Evolutionary conservation across 768 basidiomycete genomes (phyloP).

Genomic region (Calocybe cyanea): DNA sequence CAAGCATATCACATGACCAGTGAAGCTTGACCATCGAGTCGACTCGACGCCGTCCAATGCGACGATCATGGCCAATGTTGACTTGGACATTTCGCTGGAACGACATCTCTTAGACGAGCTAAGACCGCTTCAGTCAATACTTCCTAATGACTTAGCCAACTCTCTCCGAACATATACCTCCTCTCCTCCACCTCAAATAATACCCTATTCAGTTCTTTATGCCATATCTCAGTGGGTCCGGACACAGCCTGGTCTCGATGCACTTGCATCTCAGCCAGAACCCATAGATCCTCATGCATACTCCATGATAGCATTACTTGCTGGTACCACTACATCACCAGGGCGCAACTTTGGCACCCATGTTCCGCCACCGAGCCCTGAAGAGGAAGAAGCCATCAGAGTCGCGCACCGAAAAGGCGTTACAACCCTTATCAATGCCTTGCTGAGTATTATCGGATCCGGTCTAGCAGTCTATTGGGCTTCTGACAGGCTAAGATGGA

Average conservation of each 20-base stretch:
- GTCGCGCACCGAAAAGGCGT: conserved; percentile 62
- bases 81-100: conserved; percentile 66
- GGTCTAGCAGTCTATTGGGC: conserved; percentile 75
- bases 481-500: conserved; percentile 59
- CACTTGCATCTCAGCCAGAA: conserved; percentile 34
- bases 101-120: conserved; percentile 54
- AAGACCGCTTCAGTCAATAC: conserved; percentile 35
- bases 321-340: conserved; percentile 76
- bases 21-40: no score
- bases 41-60: conserved; percentile 15
- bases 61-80: conserved; percentile 18
- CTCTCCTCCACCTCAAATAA: conserved; percentile 35
- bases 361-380: conserved; percentile 40
- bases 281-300: conserved; percentile 53
- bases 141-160: conserved; percentile 42
- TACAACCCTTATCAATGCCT: conserved; percentile 64
- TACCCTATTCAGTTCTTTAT: conserved; percentile 60
- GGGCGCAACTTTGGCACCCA: conserved; percentile 63
- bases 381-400: conserved; percentile 41
- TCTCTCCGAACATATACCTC: conserved; percentile 38
- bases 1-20: no score
- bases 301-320: conserved; percentile 70
- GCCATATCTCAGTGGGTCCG: conserved; percentile 69
- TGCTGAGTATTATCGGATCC: conserved; percentile 64
- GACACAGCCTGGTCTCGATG: conserved; percentile 39